These are phyloP conservation scores for Penstemon newberryi DNA, from an alignment of 257 asterid species.

Conservation along the genomic window DNA sequence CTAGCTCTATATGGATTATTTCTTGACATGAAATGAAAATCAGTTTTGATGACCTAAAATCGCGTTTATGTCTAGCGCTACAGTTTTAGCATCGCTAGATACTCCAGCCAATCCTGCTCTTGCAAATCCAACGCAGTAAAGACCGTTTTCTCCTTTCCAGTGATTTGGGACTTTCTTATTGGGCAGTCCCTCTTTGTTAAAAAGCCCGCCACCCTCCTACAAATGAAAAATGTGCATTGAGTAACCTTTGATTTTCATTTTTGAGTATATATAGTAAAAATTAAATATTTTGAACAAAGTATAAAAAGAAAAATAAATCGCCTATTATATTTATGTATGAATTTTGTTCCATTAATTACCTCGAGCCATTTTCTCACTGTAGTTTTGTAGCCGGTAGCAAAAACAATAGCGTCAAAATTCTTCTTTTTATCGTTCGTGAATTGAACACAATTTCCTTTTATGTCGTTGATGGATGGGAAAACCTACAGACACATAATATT, in stretches of 20 bases:
- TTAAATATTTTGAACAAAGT: not conserved
- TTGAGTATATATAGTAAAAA: not conserved
- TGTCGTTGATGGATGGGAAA: constrained; percentile 31
- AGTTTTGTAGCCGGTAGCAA: constrained; percentile 63
- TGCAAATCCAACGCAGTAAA: constrained; percentile 58
- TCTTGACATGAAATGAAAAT: too few relatives aligned
- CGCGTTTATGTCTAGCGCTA: constrained; percentile 39
- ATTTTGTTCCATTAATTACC: constrained; percentile 20
- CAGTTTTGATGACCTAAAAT: too few relatives aligned
- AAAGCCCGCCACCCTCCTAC: constrained; percentile 47
- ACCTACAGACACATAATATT: constrained; percentile 38
- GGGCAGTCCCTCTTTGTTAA: constrained; percentile 57
- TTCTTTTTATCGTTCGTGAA: constrained; percentile 34
- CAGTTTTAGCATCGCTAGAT: constrained; percentile 42
- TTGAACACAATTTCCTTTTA: constrained; percentile 27
- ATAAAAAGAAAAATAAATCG: too few relatives aligned
- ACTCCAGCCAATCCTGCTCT: constrained; percentile 45
- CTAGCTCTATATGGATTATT: too few relatives aligned
- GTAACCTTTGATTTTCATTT: too few relatives aligned
- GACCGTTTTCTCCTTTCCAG: constrained; percentile 57
- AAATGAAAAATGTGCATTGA: not conserved
- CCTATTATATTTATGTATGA: too few relatives aligned
- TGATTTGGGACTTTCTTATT: constrained; percentile 29
- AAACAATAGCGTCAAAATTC: constrained; percentile 43
- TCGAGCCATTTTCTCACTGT: constrained; percentile 50